A percentile compares a stretch with the other conserved stretches of the same genome.
These are phyloP conservation scores for Fagopyrum homotropicum DNA, from an alignment of 148 eudicot genomes.

Conservation along the genomic window DNA sequence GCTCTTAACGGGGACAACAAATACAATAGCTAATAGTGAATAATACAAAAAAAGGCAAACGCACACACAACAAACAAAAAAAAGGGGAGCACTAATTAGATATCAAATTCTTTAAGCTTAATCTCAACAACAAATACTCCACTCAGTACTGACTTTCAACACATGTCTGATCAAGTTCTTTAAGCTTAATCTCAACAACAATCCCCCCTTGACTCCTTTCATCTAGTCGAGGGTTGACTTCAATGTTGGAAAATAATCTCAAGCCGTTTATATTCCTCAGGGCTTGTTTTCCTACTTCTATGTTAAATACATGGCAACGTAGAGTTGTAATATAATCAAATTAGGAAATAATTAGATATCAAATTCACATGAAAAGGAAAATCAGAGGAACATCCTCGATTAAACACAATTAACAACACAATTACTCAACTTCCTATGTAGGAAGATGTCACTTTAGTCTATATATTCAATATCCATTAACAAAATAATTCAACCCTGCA, in stretches of 20 bases:
- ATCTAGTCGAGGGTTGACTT: conserved; percentile 91
- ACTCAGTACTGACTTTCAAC: conserved; percentile 93
- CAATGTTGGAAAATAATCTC: conserved; percentile 88
- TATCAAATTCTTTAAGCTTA: too few species aligned
- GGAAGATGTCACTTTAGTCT: background rate
- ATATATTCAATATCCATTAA: too few species aligned
- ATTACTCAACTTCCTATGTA: background rate
- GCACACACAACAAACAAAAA: too few species aligned
- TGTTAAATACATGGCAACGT: conserved; percentile 69
- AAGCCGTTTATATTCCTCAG: conserved; percentile 83
- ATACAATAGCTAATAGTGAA: too few species aligned
- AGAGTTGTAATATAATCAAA: conserved; percentile 48
- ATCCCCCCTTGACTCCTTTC: conserved; percentile 94
- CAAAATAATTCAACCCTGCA: too few species aligned
- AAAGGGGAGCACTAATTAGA: too few species aligned
- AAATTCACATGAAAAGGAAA: background rate
- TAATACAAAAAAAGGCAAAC: too few species aligned
- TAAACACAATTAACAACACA: background rate
- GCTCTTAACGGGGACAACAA: too few species aligned
- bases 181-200: conserved; percentile 88
- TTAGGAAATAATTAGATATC: background rate
- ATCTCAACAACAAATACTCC: conserved; percentile 44
- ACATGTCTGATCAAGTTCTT: conserved; percentile 84
- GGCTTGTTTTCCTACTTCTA: conserved; percentile 96
- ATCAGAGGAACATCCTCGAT: background rate